These are phyloP conservation scores for Microbotryum silenes-acaulis DNA, from an alignment of 1,284 basidiomycete genomes.

Conservation along the genomic window DNA sequence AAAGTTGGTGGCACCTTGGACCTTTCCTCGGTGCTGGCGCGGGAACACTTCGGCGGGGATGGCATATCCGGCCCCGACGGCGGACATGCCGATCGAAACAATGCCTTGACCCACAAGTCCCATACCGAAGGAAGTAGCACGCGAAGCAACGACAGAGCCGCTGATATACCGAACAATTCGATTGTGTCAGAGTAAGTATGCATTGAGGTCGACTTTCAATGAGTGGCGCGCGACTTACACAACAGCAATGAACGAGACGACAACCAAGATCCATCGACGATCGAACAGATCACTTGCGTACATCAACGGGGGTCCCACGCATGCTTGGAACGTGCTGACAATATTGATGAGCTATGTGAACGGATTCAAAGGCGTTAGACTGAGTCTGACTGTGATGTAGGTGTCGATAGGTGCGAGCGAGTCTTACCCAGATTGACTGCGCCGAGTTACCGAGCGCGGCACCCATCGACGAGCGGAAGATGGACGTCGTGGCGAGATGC, in stretches of 20 bases:
- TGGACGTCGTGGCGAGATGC: background rate
- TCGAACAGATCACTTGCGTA: background rate
- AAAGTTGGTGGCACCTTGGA: background rate
- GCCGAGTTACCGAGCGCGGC: background rate
- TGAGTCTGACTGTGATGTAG: background rate
- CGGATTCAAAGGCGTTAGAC: too few relatives aligned
- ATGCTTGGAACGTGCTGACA: constrained; percentile 1
- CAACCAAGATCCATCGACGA: background rate
- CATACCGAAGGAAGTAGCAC: background rate
- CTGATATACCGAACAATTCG: too few relatives aligned
- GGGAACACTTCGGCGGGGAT: constrained; percentile 2
- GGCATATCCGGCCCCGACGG: background rate
- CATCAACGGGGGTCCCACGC: constrained; percentile 1
- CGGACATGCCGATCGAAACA: background rate
- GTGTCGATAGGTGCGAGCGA: background rate
- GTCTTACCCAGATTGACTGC: background rate
- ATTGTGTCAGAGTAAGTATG: too few relatives aligned
- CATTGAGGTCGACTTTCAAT: too few relatives aligned
- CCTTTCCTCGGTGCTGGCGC: background rate
- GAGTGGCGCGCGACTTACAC: background rate
- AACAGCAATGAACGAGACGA: background rate
- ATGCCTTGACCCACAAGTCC: constrained; percentile 1
- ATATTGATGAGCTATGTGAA: background rate
- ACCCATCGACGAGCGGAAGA: background rate
- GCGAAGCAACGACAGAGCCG: background rate